Evolutionary conservation across 2,329 filamentous ascomycete species (phyloP), one percentile per base, ranked within the genome.

Genomic region (Epichloe gansuensis): DNA sequence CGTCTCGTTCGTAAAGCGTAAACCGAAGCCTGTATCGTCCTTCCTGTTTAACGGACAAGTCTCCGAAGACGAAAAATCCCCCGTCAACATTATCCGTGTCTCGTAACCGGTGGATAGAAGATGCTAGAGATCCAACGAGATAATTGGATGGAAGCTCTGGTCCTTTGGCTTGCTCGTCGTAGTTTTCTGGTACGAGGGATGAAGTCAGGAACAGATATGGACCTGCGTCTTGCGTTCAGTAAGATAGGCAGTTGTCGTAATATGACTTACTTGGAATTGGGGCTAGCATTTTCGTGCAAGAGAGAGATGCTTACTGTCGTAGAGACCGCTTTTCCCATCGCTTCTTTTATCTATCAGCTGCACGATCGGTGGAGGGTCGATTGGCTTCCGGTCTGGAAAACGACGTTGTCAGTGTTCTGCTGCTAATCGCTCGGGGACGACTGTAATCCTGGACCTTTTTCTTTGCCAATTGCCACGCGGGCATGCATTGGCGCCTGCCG

Each of bases 41-140:
- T 60, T 86, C 80, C 25, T 81, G 73, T 63, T 85, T 85, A 54
- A 91, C 81, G 0, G 87, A 93, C 23, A 95, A 73, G 66, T 95
- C 89, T 5, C 86, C 86, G 66, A 94, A 95, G n/a, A 95, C 84
- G 62, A 95, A 95, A 69, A 89, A 94, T 1, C 84, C 88, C 88
- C 85, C 85, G 66, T 93, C 87, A 71, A 72, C 74, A 62, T 89
- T 89, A 60, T 84, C 76, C 3, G 80, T 75, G 63, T 94, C 87
- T 65, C 93, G 91, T 51, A 94, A 71, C 51, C 87, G 78, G 66
- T 94, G 87, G 47, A 93, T 74, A 8, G 89, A 94, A 2, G 89
- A 94, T 5, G 87, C 84, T 42, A 86, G 73, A 5, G 84, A 86
- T 8, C 89, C 89, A 39, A 82, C 76, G 54, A 89, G 69, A 44